Evolutionary conservation across 768 basidiomycete species (phyloP).

Genomic region (Phanerochaete carnosa): DNA sequence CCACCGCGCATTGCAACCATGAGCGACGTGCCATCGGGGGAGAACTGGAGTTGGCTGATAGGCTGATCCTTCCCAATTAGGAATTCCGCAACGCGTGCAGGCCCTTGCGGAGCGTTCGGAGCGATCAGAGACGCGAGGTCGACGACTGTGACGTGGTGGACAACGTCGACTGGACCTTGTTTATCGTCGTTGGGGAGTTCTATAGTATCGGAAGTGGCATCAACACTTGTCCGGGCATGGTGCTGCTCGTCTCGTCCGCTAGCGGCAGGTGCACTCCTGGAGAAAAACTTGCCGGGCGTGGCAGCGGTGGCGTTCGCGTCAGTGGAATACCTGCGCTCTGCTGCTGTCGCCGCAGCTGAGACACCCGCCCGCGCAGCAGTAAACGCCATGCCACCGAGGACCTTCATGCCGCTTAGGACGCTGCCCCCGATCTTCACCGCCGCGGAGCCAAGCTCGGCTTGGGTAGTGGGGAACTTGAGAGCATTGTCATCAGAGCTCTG

Average conservation of each 20-base stretch:
- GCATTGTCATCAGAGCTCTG: slow-evolving; percentile 7
- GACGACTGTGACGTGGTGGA: slow-evolving; percentile 50
- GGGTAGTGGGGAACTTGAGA: slow-evolving; percentile 31
- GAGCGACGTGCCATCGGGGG: slow-evolving; percentile 50
- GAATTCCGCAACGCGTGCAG: slow-evolving; percentile 44
- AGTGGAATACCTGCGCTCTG: background rate
- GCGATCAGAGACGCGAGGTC: slow-evolving; percentile 43
- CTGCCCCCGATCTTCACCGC: slow-evolving; percentile 59
- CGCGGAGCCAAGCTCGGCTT: slow-evolving; percentile 49
- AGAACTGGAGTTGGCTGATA: slow-evolving; percentile 46
- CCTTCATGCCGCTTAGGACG: slow-evolving; percentile 61
- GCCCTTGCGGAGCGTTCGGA: slow-evolving; percentile 16
- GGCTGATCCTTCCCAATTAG: slow-evolving; percentile 44
- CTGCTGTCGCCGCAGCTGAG: slow-evolving; percentile 19
- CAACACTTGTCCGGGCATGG: background rate
- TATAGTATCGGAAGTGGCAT: background rate
- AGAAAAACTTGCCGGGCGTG: slow-evolving; percentile 44
- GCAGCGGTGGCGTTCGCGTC: slow-evolving; percentile 10
- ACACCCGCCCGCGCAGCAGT: slow-evolving; percentile 37
- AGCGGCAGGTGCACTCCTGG: slow-evolving; percentile 58
- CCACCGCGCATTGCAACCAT: slow-evolving; percentile 54
- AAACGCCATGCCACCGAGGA: slow-evolving; percentile 58
- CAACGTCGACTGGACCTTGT: background rate
- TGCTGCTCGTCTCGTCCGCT: slow-evolving; percentile 17
- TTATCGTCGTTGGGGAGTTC: background rate